A percentile compares a stretch with the other conserved stretches of the same genome.
Conservation (phyloP, 129 eudicot genomes). For the Oenanthe sinensis region DNA sequence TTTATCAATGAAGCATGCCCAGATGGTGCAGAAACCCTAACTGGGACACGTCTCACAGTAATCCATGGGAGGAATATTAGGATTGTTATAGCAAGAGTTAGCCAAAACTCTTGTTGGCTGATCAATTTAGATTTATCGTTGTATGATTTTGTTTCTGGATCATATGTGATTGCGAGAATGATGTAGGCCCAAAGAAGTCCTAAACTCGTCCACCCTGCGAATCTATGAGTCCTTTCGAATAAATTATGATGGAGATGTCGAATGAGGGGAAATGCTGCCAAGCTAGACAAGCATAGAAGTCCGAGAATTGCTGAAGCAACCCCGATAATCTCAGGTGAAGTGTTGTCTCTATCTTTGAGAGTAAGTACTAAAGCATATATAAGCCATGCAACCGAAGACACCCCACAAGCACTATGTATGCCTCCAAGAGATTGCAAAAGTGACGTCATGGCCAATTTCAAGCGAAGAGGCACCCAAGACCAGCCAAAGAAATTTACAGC, state of each 20-base stretch:
- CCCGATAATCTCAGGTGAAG: slow-evolving; percentile 33
- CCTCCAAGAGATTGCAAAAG: slow-evolving; percentile 70
- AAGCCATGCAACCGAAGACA: slow-evolving; percentile 65
- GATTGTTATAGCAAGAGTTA: slow-evolving; percentile 38
- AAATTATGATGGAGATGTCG: slow-evolving; percentile 76
- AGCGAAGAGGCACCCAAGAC: slow-evolving; percentile 49
- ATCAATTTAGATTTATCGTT: slow-evolving; percentile 20
- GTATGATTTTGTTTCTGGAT: slow-evolving; percentile 40
- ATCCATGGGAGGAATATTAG: slow-evolving; percentile 58
- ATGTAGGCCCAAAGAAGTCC: slow-evolving; percentile 56
- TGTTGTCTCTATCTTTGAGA: slow-evolving; percentile 43
- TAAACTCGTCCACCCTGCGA: slow-evolving; percentile 56
- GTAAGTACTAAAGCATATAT: slow-evolving; percentile 50
- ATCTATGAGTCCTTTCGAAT: slow-evolving; percentile 61
- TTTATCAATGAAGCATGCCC: slow-evolving; percentile 66
- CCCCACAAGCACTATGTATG: slow-evolving; percentile 67
- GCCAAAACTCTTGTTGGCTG: slow-evolving; percentile 52
- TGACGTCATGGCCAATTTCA: slow-evolving; percentile 50
- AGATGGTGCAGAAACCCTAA: slow-evolving; percentile 48
- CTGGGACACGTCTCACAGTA: slow-evolving; percentile 52
- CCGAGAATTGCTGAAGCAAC: slow-evolving; percentile 41
- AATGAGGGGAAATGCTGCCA: slow-evolving; percentile 64
- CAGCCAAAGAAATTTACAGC: slow-evolving; percentile 47
- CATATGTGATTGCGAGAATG: slow-evolving; percentile 36
- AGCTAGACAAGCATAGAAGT: slow-evolving; percentile 36